Percentiles rank a stretch among this genome's conserved stretches.
Evolutionary conservation across 495 filamentous ascomycete genomes (phyloP).

Genomic region (Tuber indicum): DNA sequence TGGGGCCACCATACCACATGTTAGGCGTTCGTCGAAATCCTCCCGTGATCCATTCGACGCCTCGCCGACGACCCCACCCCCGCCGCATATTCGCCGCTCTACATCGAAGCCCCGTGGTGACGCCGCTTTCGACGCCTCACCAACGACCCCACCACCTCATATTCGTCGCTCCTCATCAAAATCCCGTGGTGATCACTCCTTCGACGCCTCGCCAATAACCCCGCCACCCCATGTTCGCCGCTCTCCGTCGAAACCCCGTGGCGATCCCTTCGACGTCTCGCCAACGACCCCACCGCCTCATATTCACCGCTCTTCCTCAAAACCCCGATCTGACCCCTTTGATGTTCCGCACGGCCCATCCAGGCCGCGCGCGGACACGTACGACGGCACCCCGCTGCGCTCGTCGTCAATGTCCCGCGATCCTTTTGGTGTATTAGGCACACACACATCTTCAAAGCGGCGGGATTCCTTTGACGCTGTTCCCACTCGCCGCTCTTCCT

Average conservation of each 20-base stretch:
- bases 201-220: not conserved
- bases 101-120: not conserved
- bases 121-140: not conserved
- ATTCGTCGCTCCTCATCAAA: not conserved
- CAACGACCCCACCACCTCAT: not conserved
- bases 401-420: not conserved
- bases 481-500: not conserved
- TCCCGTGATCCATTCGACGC: not conserved
- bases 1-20: not conserved
- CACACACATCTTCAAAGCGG: not conserved
- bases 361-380: not conserved
- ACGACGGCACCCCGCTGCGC: not conserved
- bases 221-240: not conserved
- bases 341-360: not conserved
- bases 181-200: not conserved
- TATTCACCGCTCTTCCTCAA: not conserved
- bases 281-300: not conserved
- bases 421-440: not conserved
- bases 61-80: not conserved
- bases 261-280: not conserved
- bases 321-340: not conserved
- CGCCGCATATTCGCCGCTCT: not conserved
- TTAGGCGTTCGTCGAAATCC: not conserved
- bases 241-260: not conserved
- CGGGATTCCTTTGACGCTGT: not conserved